Percentiles rank a stretch among this genome's conserved stretches.
phyloP scores from a whole-genome alignment of 2,329 filamentous ascomycete genomes.

The Lecanicillium sp. region DNA sequence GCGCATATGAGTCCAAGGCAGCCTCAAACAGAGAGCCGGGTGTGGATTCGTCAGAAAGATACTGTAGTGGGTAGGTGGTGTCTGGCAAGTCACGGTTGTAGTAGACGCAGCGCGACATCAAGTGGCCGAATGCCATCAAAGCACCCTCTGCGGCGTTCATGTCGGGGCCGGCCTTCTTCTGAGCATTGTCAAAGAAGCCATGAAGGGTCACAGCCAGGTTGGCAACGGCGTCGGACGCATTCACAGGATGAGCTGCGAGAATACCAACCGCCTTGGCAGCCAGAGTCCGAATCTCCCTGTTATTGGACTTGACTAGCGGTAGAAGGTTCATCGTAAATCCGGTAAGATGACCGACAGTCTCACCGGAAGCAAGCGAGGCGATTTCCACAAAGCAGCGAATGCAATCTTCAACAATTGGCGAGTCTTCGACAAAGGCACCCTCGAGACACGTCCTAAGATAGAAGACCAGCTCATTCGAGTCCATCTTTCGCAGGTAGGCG shows the following conservation, averaged over 20 bases:
- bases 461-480: conserved; percentile 33
- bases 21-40: conserved; percentile 36
- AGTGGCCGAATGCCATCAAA: conserved; percentile 40
- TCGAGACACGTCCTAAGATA: conserved; percentile 52
- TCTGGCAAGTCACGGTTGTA: conserved; percentile 31
- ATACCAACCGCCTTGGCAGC: conserved; percentile 71
- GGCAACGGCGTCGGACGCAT: conserved; percentile 27
- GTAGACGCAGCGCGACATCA: conserved; percentile 37
- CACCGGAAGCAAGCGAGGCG: conserved; percentile 45
- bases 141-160: conserved; percentile 42
- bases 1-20: conserved; percentile 38
- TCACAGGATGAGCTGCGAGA: conserved; percentile 59
- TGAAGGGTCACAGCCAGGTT: conserved; percentile 28
- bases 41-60: conserved; percentile 27
- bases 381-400: conserved; percentile 49
- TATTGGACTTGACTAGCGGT: conserved; percentile 62
- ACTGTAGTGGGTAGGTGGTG: conserved; percentile 24
- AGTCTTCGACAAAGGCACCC: conserved; percentile 44
- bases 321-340: conserved; percentile 47
- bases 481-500: conserved; percentile 40
- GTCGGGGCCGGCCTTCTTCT: conserved; percentile 38
- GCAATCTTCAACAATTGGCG: conserved; percentile 39
- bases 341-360: conserved; percentile 43
- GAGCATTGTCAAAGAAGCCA: conserved; percentile 37
- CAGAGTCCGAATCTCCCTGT: conserved; percentile 58